phyloP scores from a whole-genome alignment of 2,329 filamentous ascomycete genomes.

The Aspergillus intermedius region DNA sequence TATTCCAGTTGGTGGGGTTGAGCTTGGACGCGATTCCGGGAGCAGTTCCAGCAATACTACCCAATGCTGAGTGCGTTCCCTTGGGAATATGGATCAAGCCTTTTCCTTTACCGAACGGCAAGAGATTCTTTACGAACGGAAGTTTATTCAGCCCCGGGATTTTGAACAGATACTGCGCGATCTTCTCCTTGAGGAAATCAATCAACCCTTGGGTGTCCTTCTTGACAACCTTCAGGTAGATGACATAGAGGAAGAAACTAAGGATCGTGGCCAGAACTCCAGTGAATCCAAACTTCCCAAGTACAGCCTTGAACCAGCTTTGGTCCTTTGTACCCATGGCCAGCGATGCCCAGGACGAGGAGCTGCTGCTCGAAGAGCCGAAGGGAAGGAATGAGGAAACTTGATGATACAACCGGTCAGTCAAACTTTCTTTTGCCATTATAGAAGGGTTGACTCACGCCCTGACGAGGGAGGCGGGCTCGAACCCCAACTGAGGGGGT shows the following conservation, averaged over 20 bases:
- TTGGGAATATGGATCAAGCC: neutral
- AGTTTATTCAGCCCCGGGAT: neutral
- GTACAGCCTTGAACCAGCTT: neutral
- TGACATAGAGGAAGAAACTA: neutral
- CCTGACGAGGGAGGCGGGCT: neutral
- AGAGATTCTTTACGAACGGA: neutral
- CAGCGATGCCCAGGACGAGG: too few species aligned
- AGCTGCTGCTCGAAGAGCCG: neutral
- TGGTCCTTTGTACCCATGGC: neutral
- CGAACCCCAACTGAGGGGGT: neutral
- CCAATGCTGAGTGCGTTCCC: slow-evolving; percentile 3
- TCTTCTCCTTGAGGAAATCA: neutral
- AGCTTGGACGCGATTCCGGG: slow-evolving; percentile 3
- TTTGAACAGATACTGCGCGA: neutral
- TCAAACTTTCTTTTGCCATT: neutral
- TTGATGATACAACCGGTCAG: neutral
- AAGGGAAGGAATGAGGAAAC: neutral
- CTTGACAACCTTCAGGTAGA: neutral
- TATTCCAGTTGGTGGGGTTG: slow-evolving; percentile 3
- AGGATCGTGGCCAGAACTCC: neutral
- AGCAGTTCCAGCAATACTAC: slow-evolving; percentile 4
- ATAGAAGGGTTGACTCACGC: neutral
- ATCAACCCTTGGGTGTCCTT: neutral
- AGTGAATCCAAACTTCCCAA: neutral
- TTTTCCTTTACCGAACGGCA: neutral